Evolutionary conservation across 2,329 filamentous ascomycete genomes (phyloP), one percentile per base, ranked within the genome.

Genomic region (Neofusicoccum sp.): DNA sequence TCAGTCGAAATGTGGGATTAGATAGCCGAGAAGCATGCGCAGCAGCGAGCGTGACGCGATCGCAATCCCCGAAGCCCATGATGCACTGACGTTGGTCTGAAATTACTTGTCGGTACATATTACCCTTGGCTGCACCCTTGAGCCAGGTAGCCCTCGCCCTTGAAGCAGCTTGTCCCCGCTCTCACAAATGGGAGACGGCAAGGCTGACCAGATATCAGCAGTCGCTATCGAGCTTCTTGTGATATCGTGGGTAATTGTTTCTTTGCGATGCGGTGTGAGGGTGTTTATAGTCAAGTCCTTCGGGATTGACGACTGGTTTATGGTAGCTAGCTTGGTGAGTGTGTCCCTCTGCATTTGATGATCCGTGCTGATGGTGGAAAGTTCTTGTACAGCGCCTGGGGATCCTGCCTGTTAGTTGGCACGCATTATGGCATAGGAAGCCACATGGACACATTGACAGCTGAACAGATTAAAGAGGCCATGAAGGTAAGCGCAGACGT

Each of bases 271-370:
- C 24, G 73, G 75, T 43, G 73, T 76, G 9, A 70, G 76, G 38
- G 67, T 68, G 2, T 62, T 67, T 12, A 63, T 78, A 67, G 66
- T 75, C 48, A 72, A 70, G 24, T 68, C 66, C 1, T 77, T 75
- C 65, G 76, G 75, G 6, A 58, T 65, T 9, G 77, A 78, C 64
- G 78, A 80, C 65, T 75, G 69, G 63, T 71, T 68, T 4, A 78
- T 79, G 75, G 61, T 77, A 31, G 65, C 67, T 4, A 72, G 75
- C 6, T 65, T 72, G 71, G 38, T 71, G 1, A 63, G 75, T 26
- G 78, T 76, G 65, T 76, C 74, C 0, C 3, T 12, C 16, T 5
- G 14, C 34, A n/a, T 6, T 3, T 51, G 9, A 20, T 41, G 14
- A 41, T 20, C 20, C 2, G 20, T 20, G 20, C 20, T 30, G 34